These are phyloP conservation scores for Liriodendron chinense DNA, from an alignment of 164 flowering plant species.

Conservation along the genomic window DNA sequence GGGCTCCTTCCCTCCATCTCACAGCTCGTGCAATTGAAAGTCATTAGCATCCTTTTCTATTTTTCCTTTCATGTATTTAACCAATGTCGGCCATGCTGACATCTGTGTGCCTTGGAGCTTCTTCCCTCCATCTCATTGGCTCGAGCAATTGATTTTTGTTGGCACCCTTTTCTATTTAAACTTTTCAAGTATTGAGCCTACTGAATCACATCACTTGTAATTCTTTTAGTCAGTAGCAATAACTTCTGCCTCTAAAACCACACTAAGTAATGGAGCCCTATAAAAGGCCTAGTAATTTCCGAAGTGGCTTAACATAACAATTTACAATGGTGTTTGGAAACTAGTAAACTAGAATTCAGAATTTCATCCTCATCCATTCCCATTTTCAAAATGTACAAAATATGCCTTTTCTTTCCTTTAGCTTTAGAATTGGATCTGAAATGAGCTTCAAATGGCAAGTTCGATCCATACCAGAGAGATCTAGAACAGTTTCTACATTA, in stretches of 20 bases:
- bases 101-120: not conserved
- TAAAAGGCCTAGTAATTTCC: too few relatives aligned
- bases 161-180: not conserved
- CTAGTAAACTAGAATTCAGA: not conserved
- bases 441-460: conserved; percentile 4
- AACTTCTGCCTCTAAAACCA: not conserved
- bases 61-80: not conserved
- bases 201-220: not conserved
- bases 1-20: not conserved
- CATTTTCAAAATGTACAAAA: not conserved
- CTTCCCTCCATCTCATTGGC: not conserved
- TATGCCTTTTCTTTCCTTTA: not conserved
- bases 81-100: not conserved
- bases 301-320: not conserved
- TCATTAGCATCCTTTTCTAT: not conserved
- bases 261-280: not conserved
- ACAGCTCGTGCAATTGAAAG: not conserved
- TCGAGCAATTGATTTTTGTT: not conserved
- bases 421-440: not conserved
- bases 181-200: not conserved
- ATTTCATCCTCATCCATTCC: not conserved
- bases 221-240: not conserved
- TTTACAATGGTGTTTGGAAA: not conserved
- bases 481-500: conserved; percentile 79
- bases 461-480: conserved; percentile 71